These are phyloP conservation scores for Ophiostoma ulmi DNA, from an alignment of 2,329 filamentous ascomycete species.

Conservation along the genomic window DNA sequence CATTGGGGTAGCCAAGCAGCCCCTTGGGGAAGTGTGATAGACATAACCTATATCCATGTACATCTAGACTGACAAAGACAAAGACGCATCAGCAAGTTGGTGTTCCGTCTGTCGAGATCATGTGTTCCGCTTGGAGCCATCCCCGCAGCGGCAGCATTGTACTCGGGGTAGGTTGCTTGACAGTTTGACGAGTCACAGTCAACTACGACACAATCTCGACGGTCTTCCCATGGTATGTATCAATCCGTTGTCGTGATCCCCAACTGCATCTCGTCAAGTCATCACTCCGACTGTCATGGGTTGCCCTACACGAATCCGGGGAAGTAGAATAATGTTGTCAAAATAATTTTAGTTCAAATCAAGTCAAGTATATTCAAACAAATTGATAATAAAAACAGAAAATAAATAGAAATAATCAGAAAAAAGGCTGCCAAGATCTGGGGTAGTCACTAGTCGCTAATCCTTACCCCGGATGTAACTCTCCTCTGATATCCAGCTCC, in stretches of 20 bases:
- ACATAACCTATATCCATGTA: not conserved
- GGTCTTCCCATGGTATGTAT: not conserved
- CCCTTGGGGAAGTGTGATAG: not conserved
- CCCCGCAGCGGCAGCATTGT: not conserved
- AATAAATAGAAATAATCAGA: not conserved
- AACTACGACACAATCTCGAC: not conserved
- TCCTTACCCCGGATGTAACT: not conserved
- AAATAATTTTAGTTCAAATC: not conserved
- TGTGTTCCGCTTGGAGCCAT: not conserved
- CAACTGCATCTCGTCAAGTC: not conserved
- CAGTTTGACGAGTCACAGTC: not conserved
- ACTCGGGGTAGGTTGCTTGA: not conserved
- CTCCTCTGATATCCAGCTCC: not conserved
- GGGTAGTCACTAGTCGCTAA: not conserved
- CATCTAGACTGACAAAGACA: not conserved
- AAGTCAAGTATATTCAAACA: not conserved
- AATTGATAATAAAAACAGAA: not conserved
- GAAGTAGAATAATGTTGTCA: not conserved
- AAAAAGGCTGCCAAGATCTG: not conserved
- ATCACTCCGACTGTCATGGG: not conserved
- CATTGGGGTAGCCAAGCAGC: not conserved
- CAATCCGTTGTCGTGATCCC: not conserved
- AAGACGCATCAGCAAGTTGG: not conserved
- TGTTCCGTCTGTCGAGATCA: not conserved
- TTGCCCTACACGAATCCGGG: not conserved